phyloP scores from a whole-genome alignment of 805 yeast genomes.

The Torulaspora microellipsoides region DNA sequence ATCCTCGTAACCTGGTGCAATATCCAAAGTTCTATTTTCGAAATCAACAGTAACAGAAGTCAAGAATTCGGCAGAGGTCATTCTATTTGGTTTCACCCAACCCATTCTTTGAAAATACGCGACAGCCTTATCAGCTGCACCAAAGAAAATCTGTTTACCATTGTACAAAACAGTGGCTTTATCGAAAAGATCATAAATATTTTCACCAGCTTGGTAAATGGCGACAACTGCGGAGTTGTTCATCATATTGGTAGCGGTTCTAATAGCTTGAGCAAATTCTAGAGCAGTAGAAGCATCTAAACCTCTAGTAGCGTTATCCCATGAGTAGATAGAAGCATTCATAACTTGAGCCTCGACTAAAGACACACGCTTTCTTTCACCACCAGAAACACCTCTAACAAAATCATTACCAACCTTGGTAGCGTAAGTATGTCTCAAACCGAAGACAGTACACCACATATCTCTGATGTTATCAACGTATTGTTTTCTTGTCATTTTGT shows the following conservation, averaged over 20 bases:
- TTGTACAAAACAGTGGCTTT: slow-evolving; percentile 54
- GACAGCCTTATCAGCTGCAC: slow-evolving; percentile 50
- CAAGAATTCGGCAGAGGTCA: slow-evolving; percentile 63
- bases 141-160: slow-evolving; percentile 60
- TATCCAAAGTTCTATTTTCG: slow-evolving; percentile 46
- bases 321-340: slow-evolving; percentile 52
- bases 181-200: slow-evolving; percentile 57
- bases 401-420: slow-evolving; percentile 66
- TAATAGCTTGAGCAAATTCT: slow-evolving; percentile 56
- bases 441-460: slow-evolving; percentile 44
- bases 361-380: slow-evolving; percentile 68
- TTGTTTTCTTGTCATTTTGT: slow-evolving; percentile 38
- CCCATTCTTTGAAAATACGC: slow-evolving; percentile 58
- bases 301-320: slow-evolving; percentile 71
- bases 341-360: slow-evolving; percentile 59
- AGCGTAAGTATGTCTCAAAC: slow-evolving; percentile 54
- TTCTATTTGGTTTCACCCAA: slow-evolving; percentile 55
- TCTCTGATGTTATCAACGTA: slow-evolving; percentile 40
- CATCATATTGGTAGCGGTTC: slow-evolving; percentile 53
- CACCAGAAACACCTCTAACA: slow-evolving; percentile 68
- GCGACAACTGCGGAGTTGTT: slow-evolving; percentile 58
- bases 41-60: slow-evolving; percentile 63
- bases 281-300: slow-evolving; percentile 67
- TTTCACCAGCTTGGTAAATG: slow-evolving; percentile 65
- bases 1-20: slow-evolving; percentile 44